These are phyloP conservation scores for Earliella scabrosa DNA, from an alignment of 1,284 basidiomycete genomes.

Conservation along the genomic window DNA sequence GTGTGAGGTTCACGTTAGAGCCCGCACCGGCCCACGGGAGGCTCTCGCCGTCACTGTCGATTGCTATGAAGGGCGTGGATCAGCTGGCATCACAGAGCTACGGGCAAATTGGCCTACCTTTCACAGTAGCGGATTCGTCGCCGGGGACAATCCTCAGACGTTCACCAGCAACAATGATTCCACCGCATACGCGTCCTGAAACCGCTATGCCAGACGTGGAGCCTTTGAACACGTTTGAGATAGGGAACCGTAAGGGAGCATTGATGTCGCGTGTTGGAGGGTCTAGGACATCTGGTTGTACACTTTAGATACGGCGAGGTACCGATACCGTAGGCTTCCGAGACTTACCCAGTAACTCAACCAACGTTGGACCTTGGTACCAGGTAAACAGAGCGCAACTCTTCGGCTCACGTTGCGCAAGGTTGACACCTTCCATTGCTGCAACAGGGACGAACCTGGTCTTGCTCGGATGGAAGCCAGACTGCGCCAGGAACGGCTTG, in stretches of 20 bases:
- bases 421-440: slow-evolving; percentile 90
- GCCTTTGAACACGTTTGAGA: slow-evolving; percentile 96
- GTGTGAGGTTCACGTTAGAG: slow-evolving; percentile 84
- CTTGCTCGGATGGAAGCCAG: slow-evolving; percentile 84
- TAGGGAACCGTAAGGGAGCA: slow-evolving; percentile 83
- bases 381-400: slow-evolving; percentile 62
- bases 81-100: too few relatives aligned
- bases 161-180: slow-evolving; percentile 93
- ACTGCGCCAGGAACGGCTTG: slow-evolving; percentile 83
- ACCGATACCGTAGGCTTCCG: too few relatives aligned
- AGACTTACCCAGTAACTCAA: slow-evolving; percentile 78
- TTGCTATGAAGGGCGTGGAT: slow-evolving; percentile 53
- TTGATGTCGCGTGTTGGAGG: slow-evolving; percentile 82
- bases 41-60: slow-evolving; percentile 82
- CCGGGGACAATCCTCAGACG: slow-evolving; percentile 87
- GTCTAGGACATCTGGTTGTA: slow-evolving; percentile 74
- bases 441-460: slow-evolving; percentile 89
- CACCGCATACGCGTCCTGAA: slow-evolving; percentile 86
- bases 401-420: slow-evolving; percentile 58
- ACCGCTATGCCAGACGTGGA: slow-evolving; percentile 83
- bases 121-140: slow-evolving; percentile 86
- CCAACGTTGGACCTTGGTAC: slow-evolving; percentile 88
- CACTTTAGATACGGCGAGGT: neutral
- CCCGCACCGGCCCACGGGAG: slow-evolving; percentile 92
- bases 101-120: too few relatives aligned